Base-by-base conservation (phyloP, 2,329 filamentous ascomycete genomes). In the Fusarium concolor region DNA sequence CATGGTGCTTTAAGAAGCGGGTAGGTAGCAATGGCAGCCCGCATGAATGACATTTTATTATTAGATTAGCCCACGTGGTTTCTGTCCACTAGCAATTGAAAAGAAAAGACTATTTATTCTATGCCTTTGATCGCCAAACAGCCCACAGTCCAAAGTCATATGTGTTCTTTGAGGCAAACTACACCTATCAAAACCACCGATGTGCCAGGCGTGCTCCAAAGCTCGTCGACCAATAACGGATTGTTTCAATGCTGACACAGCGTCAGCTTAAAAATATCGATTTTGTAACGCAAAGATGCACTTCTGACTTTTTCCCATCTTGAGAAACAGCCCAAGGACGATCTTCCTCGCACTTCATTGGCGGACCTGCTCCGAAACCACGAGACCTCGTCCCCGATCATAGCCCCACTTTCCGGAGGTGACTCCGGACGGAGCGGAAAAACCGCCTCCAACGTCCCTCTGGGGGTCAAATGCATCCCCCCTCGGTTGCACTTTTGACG, bases 351-450 rank as follows among this genome's bases (percentile, higher is more conserved):
- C 9, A 4, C 31, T 7, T 57, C 0, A 62, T 62, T 67, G 62
- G 63, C 20, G 63, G 63, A 62, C 26, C 28, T 7, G 10, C 62
- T 67, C 63, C 62, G 56, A 17, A 4, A 33, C 24, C 31, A 65
- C 20, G 28, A 60, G 46, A 49, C 35, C 33, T 20, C 7, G 6
- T n/a, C 38, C 11, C 6, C 24, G 31, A 38, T 46, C 41, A 1
- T 2, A 9, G 29, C 4, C 12, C 62, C 56, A 66, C 26, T 11
- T 10, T 2, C 7, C 20, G 59, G 52, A 35, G 60, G 14, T 20
- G 3, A 5, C 35, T 43, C 52, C 61, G 45, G 14, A 17, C 35
- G 43, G 45, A 12, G 5, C 53, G 45, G 45, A 59, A 65, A 46
- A 64, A 64, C 52, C 10, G 26, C 15, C 14, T 42, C 28, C 14